phyloP scores from a whole-genome alignment of 1,139 yeast genomes.

The Geotrichum reessii region DNA sequence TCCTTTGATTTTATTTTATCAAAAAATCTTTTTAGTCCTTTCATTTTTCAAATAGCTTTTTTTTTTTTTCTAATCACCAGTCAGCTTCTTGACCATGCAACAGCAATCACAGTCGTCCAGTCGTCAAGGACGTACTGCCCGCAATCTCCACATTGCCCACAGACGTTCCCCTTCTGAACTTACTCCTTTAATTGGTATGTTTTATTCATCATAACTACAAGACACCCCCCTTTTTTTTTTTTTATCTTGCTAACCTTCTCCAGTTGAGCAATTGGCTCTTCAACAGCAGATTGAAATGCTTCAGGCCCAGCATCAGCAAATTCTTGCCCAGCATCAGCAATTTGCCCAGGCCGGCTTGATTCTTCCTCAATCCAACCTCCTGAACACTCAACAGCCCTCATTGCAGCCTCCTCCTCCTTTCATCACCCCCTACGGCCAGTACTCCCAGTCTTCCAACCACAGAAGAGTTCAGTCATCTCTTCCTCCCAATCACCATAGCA shows the following conservation, averaged over 20 bases:
- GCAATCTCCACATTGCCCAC: slow-evolving; percentile 75
- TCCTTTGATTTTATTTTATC: not conserved
- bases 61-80: not conserved
- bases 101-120: slow-evolving; percentile 17
- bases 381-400: slow-evolving; percentile 21
- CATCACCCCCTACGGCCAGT: slow-evolving; percentile 31
- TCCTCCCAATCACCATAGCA: slow-evolving; percentile 18
- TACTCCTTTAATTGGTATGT: slow-evolving; percentile 79
- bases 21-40: not conserved
- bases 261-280: slow-evolving; percentile 79
- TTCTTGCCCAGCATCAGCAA: slow-evolving; percentile 63
- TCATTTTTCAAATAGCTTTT: not conserved
- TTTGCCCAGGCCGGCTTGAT: slow-evolving; percentile 31
- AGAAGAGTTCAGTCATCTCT: slow-evolving; percentile 36
- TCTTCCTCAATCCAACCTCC: slow-evolving; percentile 21
- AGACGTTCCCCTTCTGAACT: slow-evolving; percentile 90
- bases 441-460: slow-evolving; percentile 22
- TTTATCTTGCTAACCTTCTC: not conserved
- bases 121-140: slow-evolving; percentile 23
- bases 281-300: slow-evolving; percentile 89
- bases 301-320: slow-evolving; percentile 87
- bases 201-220: slow-evolving; percentile 12
- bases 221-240: not conserved
- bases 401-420: slow-evolving; percentile 26
- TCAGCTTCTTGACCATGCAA: slow-evolving; percentile 3